Evolutionary conservation across 441 rosid species (phyloP).

Genomic region (Breynia disticha): DNA sequence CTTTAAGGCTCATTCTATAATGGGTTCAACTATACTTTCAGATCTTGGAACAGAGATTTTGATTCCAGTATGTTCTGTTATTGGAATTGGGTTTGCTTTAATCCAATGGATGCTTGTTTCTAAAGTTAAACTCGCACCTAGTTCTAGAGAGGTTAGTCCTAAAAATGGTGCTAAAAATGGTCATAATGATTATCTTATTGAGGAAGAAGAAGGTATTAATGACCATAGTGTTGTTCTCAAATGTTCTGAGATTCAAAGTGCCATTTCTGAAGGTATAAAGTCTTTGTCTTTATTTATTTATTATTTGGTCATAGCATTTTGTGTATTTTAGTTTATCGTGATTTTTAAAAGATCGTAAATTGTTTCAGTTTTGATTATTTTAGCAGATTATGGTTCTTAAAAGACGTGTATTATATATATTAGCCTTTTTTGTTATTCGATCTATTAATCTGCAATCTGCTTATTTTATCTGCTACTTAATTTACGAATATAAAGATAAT

Average conservation of each 20-base stretch:
- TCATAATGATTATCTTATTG: constrained; percentile 55
- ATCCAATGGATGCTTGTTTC: constrained; percentile 71
- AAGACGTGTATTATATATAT: too few species aligned
- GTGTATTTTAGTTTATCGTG: too few species aligned
- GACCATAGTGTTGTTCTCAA: constrained; percentile 64
- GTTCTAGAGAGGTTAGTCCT: constrained; percentile 7
- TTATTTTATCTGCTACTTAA: too few species aligned
- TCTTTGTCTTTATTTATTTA: neutral
- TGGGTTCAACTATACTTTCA: constrained; percentile 43
- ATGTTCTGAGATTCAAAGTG: constrained; percentile 76
- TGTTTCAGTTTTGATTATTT: too few species aligned
- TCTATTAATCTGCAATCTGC: too few species aligned
- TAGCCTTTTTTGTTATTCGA: neutral
- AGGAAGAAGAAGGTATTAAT: constrained; percentile 78
- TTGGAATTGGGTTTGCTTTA: constrained; percentile 61
- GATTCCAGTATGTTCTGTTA: constrained; percentile 57
- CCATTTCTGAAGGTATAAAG: constrained; percentile 76
- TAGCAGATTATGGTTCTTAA: too few species aligned
- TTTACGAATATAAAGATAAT: too few species aligned
- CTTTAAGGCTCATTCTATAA: constrained; percentile 1
- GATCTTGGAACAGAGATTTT: constrained; percentile 67
- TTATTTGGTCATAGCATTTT: too few species aligned
- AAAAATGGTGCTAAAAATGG: constrained; percentile 35
- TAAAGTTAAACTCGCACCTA: constrained; percentile 38
- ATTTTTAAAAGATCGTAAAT: too few species aligned